Conservation (phyloP, 106 monocot genomes). For the Xerophyta viscosa region DNA sequence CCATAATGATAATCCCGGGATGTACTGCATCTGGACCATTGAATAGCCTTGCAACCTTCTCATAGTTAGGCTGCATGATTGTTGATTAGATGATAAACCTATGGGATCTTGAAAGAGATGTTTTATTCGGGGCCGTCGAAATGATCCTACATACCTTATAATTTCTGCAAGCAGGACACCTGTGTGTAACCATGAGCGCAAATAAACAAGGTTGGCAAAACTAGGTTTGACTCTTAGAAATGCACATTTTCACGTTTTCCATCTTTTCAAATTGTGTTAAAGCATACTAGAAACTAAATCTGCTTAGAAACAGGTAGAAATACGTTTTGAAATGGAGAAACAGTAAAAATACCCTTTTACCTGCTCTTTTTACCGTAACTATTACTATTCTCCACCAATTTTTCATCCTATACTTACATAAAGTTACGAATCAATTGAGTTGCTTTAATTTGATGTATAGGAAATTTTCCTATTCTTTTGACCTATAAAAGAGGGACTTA, state of each 20-base stretch:
- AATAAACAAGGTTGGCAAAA: neutral
- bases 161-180: slow-evolving; percentile 99
- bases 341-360: too few relatives aligned
- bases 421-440: too few relatives aligned
- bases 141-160: slow-evolving; percentile 69
- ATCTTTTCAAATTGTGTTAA: too few relatives aligned
- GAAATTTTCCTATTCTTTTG: too few relatives aligned
- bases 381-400: too few relatives aligned
- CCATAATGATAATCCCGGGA: slow-evolving; percentile 82
- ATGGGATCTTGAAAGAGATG: slow-evolving; percentile 9
- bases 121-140: neutral
- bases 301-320: too few relatives aligned
- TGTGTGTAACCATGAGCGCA: slow-evolving; percentile 9
- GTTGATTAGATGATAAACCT: neutral
- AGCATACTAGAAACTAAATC: too few relatives aligned
- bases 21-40: slow-evolving; percentile 89
- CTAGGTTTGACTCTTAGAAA: neutral
- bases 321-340: too few relatives aligned
- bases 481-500: too few relatives aligned
- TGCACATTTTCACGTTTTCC: neutral
- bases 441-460: too few relatives aligned
- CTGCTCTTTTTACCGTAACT: too few relatives aligned
- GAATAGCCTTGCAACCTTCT: slow-evolving; percentile 92
- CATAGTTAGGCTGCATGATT: slow-evolving; percentile 82
- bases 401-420: too few relatives aligned